Evolutionary conservation across 176 grass and related monocot species (phyloP).

Genomic region (Hsuehochloa calcarea): DNA sequence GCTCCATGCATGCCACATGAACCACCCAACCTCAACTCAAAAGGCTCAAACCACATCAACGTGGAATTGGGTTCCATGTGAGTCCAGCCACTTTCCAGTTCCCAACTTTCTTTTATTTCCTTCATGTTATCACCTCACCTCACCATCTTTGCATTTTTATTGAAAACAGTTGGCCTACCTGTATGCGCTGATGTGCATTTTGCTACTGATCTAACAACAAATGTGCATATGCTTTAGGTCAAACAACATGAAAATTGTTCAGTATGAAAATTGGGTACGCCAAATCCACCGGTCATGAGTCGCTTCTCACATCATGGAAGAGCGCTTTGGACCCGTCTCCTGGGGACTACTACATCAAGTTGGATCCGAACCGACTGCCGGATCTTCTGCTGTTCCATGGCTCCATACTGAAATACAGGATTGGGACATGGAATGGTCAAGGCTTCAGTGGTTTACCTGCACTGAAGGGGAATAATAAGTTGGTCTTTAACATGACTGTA

Average conservation of each 20-base stretch:
- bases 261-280: constrained; percentile 39
- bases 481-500: constrained; percentile 19
- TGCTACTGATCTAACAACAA: no score
- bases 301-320: constrained; percentile 35
- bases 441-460: constrained; percentile 29
- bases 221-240: no score
- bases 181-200: no score
- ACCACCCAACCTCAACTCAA: background rate
- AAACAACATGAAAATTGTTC: no score
- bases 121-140: background rate
- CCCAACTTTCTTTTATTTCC: constrained; percentile 1
- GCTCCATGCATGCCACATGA: background rate
- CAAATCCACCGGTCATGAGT: background rate
- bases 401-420: background rate
- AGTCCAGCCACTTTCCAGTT: constrained; percentile 19
- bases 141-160: constrained; percentile 5
- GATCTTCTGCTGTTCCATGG: constrained; percentile 5
- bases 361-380: constrained; percentile 30
- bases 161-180: constrained; percentile 8
- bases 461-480: background rate
- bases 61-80: background rate
- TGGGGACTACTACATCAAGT: background rate
- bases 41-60: background rate
- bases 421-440: constrained; percentile 49
- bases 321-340: constrained; percentile 23